phyloP scores from a whole-genome alignment of 176 grass and related monocot genomes.

The Phyllostachys edulis region DNA sequence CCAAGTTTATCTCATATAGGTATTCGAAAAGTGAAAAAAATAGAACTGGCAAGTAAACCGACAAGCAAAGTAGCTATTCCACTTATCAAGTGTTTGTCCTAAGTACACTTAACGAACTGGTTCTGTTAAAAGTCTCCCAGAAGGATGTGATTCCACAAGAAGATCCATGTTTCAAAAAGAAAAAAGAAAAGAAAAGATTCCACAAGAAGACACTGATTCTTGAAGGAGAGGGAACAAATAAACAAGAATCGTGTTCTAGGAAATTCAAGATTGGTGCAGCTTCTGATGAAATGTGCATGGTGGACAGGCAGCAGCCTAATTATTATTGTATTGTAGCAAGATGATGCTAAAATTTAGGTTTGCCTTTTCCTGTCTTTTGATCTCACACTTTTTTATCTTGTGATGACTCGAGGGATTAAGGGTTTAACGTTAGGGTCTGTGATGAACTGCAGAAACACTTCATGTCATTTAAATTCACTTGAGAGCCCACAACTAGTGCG shows the following conservation, averaged over 20 bases:
- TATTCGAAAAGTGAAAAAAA: not conserved
- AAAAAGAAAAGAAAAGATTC: too few relatives aligned
- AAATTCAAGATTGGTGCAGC: not conserved
- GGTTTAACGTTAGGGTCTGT: not conserved
- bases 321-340: conserved; percentile 8
- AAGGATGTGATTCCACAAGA: not conserved
- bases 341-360: not conserved
- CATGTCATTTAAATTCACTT: not conserved
- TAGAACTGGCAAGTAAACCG: not conserved
- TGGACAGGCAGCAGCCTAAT: conserved; percentile 16
- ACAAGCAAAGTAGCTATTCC: not conserved
- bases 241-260: not conserved
- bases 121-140: not conserved
- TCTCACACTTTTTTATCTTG: not conserved
- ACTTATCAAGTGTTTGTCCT: not conserved
- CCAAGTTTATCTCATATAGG: not conserved
- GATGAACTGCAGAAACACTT: not conserved
- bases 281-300: conserved; percentile 13
- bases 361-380: not conserved
- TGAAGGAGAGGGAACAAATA: not conserved
- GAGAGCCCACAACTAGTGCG: not conserved
- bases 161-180: not conserved
- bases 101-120: not conserved
- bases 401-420: not conserved
- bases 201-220: not conserved